A percentile compares a stretch with the other conserved stretches of the same genome.
Evolutionary conservation across 192 early-diverging fungal species (phyloP).

Genomic region (Gryganskiella cystojenkinii): DNA sequence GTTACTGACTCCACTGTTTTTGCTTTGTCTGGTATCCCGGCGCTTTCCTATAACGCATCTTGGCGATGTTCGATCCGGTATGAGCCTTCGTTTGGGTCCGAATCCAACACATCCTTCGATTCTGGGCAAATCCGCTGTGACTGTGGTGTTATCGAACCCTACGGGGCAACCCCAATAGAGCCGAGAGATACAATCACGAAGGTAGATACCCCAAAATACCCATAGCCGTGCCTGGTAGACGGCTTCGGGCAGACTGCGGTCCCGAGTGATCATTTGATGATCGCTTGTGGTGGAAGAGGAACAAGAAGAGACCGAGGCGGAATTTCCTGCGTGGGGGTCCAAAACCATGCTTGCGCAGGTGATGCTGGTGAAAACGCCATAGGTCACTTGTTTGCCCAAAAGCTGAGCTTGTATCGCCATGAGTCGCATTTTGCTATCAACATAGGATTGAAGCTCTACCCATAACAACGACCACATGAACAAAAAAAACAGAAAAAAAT

Average conservation of each 20-base stretch:
- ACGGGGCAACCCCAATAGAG: conserved; percentile 30
- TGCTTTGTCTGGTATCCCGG: no score
- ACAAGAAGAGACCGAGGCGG: no score
- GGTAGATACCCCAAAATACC: conserved; percentile 29
- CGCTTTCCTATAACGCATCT: conserved; percentile 18
- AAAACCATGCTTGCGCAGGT: background rate
- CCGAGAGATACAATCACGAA: conserved; percentile 16
- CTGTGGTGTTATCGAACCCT: conserved; percentile 10
- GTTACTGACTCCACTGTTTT: no score
- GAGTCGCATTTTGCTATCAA: conserved; percentile 8
- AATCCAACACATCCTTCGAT: conserved; percentile 17
- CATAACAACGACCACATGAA: background rate
- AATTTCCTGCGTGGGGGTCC: background rate
- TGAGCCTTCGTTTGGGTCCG: background rate
- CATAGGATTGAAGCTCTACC: conserved; percentile 13
- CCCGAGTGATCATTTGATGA: background rate
- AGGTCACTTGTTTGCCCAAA: background rate
- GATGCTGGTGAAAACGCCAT: no score
- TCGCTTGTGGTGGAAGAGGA: no score
- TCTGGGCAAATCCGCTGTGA: conserved; percentile 25
- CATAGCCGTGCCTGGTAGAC: conserved; percentile 28
- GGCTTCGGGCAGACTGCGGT: conserved; percentile 6
- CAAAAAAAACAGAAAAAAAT: background rate
- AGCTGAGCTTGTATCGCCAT: conserved; percentile 3
- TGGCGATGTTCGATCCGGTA: no score